phyloP scores from a whole-genome alignment of 768 basidiomycete genomes.

The Macrocybe gigantea region DNA sequence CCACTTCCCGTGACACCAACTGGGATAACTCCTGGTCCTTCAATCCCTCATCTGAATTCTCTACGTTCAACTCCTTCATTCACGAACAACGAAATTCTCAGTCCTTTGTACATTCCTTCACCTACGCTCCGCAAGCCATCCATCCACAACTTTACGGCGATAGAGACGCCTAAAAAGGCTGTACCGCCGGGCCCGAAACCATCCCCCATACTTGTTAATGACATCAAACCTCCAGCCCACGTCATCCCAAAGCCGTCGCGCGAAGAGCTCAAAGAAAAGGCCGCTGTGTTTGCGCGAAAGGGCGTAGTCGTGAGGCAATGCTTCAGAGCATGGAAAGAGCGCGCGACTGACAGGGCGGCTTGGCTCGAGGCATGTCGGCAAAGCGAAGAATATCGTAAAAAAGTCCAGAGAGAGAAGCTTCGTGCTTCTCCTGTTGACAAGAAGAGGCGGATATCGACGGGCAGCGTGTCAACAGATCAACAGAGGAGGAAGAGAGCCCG shows the following conservation, averaged over 20 bases:
- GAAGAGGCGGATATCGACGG: slow-evolving; percentile 26
- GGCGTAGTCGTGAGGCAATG: slow-evolving; percentile 32
- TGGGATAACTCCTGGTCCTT: slow-evolving; percentile 14
- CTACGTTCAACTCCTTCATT: slow-evolving; percentile 19
- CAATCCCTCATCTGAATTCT: slow-evolving; percentile 26
- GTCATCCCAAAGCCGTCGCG: slow-evolving; percentile 18
- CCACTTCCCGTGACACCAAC: slow-evolving; percentile 44
- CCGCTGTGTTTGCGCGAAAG: slow-evolving; percentile 34
- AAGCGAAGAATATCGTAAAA: slow-evolving; percentile 57
- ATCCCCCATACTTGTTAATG: slow-evolving; percentile 12
- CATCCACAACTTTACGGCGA: background rate
- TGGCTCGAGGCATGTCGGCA: slow-evolving; percentile 59
- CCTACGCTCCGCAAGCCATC: slow-evolving; percentile 15
- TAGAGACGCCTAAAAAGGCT: background rate
- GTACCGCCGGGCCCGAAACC: background rate
- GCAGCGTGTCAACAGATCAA: slow-evolving; percentile 9
- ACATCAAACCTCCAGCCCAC: slow-evolving; percentile 14
- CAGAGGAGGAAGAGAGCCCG: slow-evolving; percentile 34
- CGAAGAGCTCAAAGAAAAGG: slow-evolving; percentile 34
- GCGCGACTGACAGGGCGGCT: slow-evolving; percentile 37
- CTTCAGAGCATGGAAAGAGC: slow-evolving; percentile 43
- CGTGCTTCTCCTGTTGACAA: slow-evolving; percentile 19
- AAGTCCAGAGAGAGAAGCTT: slow-evolving; percentile 22
- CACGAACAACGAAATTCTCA: slow-evolving; percentile 30
- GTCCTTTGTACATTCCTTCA: slow-evolving; percentile 35